phyloP scores from a whole-genome alignment of 768 basidiomycete genomes.

The Boletus barrowsii region DNA sequence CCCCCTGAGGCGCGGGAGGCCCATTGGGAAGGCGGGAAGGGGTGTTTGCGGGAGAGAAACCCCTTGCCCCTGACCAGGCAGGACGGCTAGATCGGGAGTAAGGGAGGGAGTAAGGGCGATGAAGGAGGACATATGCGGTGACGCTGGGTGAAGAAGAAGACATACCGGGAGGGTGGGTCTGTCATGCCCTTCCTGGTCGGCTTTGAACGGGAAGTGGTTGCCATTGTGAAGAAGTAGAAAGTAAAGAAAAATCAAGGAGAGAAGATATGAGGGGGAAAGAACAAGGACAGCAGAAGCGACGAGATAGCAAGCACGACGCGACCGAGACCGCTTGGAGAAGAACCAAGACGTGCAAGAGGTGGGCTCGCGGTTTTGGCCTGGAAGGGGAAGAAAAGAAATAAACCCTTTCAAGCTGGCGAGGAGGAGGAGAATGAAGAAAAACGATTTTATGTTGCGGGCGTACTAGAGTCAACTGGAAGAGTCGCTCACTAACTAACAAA shows the following conservation, averaged over 20 bases:
- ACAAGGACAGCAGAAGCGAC: conserved; percentile 33
- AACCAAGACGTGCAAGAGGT: conserved; percentile 18
- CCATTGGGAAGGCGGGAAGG: conserved; percentile 42
- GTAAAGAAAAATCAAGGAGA: no score
- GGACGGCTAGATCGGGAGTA: conserved; percentile 32
- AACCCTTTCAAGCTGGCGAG: conserved; percentile 27
- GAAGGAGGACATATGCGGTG: conserved; percentile 11
- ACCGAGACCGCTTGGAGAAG: conserved; percentile 25
- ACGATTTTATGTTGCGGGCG: conserved; percentile 28
- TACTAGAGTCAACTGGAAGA: conserved; percentile 29
- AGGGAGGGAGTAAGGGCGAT: conserved; percentile 8
- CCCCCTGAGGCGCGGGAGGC: conserved; percentile 36
- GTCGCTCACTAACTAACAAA: conserved; percentile 29
- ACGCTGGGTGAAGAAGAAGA: conserved; percentile 19
- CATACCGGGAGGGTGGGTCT: conserved; percentile 52
- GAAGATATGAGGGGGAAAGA: conserved; percentile 18
- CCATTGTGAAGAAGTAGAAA: conserved; percentile 41
- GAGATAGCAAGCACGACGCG: conserved; percentile 36
- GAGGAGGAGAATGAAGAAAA: conserved; percentile 18
- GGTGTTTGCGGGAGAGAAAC: conserved; percentile 53
- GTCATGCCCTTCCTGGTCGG: conserved; percentile 58
- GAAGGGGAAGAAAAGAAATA: conserved; percentile 14
- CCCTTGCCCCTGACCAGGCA: conserved; percentile 68
- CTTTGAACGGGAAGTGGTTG: conserved; percentile 62
- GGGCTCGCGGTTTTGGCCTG: conserved; percentile 22